phyloP scores from a whole-genome alignment of 441 rosid species.

The Mallotus repandus region DNA sequence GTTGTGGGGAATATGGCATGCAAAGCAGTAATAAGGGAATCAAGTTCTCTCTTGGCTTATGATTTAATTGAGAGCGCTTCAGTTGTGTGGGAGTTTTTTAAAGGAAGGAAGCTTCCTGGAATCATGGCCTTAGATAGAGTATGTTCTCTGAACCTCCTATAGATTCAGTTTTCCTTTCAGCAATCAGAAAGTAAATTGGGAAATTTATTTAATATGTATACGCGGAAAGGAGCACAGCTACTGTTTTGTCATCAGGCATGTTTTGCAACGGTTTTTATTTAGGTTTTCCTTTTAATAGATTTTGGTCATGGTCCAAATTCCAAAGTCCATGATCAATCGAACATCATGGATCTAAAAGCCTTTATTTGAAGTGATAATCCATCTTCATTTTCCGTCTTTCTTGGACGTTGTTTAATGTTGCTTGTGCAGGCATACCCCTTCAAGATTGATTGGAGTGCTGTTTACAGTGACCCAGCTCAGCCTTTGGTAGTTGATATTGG shows the following conservation, averaged over 20 bases:
- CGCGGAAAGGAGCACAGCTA: not conserved
- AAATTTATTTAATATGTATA: not conserved
- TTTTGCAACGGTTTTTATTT: not conserved
- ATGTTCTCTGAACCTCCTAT: conserved; percentile 24
- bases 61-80: conserved; percentile 48
- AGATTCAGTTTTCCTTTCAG: conserved; percentile 12
- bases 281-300: conserved; percentile 4
- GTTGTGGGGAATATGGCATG: conserved; percentile 53
- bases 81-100: conserved; percentile 65
- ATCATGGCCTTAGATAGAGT: conserved; percentile 69
- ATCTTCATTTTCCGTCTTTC: conserved; percentile 10
- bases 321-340: not conserved
- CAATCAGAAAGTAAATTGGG: not conserved
- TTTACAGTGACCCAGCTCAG: conserved; percentile 41
- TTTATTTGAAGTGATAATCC: not conserved
- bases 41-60: conserved; percentile 29
- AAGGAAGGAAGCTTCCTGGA: conserved; percentile 65
- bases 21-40: conserved; percentile 34
- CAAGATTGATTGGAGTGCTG: conserved; percentile 52
- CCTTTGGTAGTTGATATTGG: conserved; percentile 74
- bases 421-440: conserved; percentile 64
- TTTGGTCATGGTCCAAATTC: not conserved
- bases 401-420: conserved; percentile 14
- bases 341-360: not conserved
- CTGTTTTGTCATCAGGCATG: not conserved